Evolutionary conservation across 345 rosid genomes (phyloP), one percentile per base, ranked within the genome.

Genomic region (Isatis tinctoria): DNA sequence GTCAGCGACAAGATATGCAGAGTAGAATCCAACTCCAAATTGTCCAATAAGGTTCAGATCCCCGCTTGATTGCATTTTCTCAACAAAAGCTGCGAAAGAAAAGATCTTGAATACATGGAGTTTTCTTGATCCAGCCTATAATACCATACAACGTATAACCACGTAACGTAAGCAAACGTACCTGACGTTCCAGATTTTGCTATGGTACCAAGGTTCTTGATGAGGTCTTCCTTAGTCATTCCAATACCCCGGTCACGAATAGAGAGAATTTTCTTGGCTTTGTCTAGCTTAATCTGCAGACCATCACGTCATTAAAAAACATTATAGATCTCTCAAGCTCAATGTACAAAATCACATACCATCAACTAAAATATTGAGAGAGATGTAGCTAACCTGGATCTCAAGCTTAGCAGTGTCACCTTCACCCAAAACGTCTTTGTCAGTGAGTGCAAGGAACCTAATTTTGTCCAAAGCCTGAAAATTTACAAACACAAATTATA

Each of bases 181-280:
- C 99, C 99, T 79, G 99, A 95, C n/a, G 99, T 92, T 80, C 99
- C 99, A 51, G 99, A 92, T 70, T 95, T 95, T 4, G 99, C 99
- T 36, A 92, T 95, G 22, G 99, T 95, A 74, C 99, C 99, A 87
- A 95, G 85, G 84, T 95, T 82, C 94, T 95, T 95, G 76, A 95
- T 83, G 59, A 95, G 74, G 79, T 95, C 99, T 79, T 95, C 98
- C 82, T 95, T 95, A 20, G 97, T 95, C 99, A 95, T 95, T 41
- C 99, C 99, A 10, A 95, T 90, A 71, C 99, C 99, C 79, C 91
- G 81, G 76, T 95, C 99, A 6, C 99, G 98, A 76, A 95, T 85
- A 3, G 96, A 83, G 11, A 95, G 74, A 63, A 90, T 81, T 78
- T 85, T 95, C 84, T 92, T 90, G 52, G 84, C 92, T 83, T 92